phyloP scores from a whole-genome alignment of 2,329 filamentous ascomycete genomes.

The Lecanoromycetidae sp. region DNA sequence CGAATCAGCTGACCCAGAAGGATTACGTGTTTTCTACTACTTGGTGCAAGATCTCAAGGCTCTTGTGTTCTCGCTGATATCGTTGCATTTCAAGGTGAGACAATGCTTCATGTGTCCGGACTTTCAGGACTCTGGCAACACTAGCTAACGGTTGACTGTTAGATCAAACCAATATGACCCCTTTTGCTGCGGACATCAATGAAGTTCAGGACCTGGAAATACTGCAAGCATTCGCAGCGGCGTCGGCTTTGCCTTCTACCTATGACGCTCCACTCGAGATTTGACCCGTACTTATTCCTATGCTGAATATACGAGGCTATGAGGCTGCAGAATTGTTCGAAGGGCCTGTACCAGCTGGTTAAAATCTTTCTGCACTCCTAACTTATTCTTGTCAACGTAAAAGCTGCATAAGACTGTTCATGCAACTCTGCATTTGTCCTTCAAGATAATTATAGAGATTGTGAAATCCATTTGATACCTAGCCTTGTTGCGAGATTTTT shows the following conservation, averaged over 20 bases:
- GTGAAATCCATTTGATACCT: no score
- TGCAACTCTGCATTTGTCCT: no score
- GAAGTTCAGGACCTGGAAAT: neutral
- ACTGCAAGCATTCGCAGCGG: neutral
- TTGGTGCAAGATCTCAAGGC: slow-evolving; percentile 95
- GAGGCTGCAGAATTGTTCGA: no score
- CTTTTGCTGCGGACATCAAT: neutral
- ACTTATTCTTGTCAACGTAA: no score
- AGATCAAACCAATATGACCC: slow-evolving; percentile 16
- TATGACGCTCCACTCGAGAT: no score
- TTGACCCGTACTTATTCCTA: no score
- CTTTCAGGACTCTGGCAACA: neutral
- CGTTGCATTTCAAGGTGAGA: slow-evolving; percentile 82
- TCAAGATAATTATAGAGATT: no score
- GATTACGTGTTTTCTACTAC: slow-evolving; percentile 95
- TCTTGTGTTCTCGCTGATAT: slow-evolving; percentile 89
- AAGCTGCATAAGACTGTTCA: no score
- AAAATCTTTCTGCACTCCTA: no score
- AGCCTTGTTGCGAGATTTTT: neutral
- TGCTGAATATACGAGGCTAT: no score
- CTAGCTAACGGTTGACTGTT: neutral
- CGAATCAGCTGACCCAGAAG: slow-evolving; percentile 90
- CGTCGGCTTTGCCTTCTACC: no score
- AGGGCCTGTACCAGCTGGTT: no score
- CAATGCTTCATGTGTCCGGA: neutral